Base-by-base conservation (phyloP, 164 flowering plant genomes). In the Stephania japonica region DNA sequence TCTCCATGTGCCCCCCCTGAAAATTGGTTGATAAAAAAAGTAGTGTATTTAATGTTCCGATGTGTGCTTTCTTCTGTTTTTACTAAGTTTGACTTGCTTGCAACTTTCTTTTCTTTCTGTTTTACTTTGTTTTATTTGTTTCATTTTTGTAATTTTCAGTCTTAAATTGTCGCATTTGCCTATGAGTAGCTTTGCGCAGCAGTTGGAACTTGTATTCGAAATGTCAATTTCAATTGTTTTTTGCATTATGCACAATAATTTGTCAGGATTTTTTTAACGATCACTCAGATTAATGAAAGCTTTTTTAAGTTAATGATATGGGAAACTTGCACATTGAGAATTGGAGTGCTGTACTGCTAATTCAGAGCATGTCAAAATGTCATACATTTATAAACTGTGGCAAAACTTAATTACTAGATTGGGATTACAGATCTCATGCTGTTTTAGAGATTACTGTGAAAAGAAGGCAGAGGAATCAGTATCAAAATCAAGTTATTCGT, bases 361-460 rank as follows among this genome's bases (percentile, higher is more conserved):
- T 67, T 32, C 21, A 67, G 59, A 74, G 42, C 18, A 27, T 42
- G 2, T 38, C 65, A 18, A 56, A 3, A 27, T 42, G 2, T 38
- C 65, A 18, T 67, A 7, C 42, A 61, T 27, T 59, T 24, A 13
- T 27, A 11, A 42, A 44, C 53, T 69, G 42, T 53, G 25, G 11
- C 59, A 63, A 38, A 42, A 62, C 6, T 71, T 72, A 21, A 14
- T 68, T 67, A 24, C 65, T 56, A 27, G 49, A 24, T 42, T 65
- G 68, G 12, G 23, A 10, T 69, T 67, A 70, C 84, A 91, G 97
- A 41, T 91, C 97, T 65, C 98, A 93, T 86, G 98, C 98, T 65
- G 98, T 93, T 67, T 75, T 93, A 80, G 97, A 89, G 86, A 91
- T 93, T 76, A 85, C 79, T 70, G 93, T 93, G 50, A 87, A 81